These are phyloP conservation scores for Saccharomyces hybrid DNA, from an alignment of 1,139 yeast species.

Conservation along the genomic window DNA sequence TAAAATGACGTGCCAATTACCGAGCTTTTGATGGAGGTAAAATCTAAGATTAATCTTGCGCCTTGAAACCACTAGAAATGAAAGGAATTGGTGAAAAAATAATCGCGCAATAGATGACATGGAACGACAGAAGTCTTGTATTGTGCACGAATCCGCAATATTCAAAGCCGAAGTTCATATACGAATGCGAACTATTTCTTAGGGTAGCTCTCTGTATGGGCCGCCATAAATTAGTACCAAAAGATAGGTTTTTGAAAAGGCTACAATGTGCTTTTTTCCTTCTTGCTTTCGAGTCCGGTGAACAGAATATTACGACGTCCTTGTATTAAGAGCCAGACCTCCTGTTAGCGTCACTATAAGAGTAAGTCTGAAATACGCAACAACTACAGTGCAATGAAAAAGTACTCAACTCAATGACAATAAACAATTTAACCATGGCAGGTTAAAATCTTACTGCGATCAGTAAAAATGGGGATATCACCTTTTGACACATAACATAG, in stretches of 20 bases:
- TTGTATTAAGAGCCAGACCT: neutral
- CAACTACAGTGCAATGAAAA: neutral
- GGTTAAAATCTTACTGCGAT: too few relatives aligned
- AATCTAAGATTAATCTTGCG: neutral
- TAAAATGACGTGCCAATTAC: neutral
- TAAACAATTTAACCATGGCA: too few relatives aligned
- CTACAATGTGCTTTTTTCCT: neutral
- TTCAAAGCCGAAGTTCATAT: neutral
- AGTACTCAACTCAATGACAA: neutral
- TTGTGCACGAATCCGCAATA: neutral
- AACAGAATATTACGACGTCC: neutral
- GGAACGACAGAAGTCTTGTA: neutral
- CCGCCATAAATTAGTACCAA: neutral
- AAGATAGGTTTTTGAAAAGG: too few relatives aligned
- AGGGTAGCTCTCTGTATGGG: neutral
- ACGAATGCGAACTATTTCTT: neutral
- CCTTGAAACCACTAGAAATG: neutral
- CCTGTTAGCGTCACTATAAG: neutral
- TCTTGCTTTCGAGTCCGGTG: neutral
- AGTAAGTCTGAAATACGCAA: neutral
- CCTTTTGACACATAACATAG: neutral
- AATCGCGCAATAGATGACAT: neutral
- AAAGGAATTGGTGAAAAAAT: neutral
- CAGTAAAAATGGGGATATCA: too few relatives aligned
- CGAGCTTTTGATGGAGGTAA: neutral